Conservation (phyloP, 1,284 basidiomycete species). For the Microbotryum violaceum region DNA sequence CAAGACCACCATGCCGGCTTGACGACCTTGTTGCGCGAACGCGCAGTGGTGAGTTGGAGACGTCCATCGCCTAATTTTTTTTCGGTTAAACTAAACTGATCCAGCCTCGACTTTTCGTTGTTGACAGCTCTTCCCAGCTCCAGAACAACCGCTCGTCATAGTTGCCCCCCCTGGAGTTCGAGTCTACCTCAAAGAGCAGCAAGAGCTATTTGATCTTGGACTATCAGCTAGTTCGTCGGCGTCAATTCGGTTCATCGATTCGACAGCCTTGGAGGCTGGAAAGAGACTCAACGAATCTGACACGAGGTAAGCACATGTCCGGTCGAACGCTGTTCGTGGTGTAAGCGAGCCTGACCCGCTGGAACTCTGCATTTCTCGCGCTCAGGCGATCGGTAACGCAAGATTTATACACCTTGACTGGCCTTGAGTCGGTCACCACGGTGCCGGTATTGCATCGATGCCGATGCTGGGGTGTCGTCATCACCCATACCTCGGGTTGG, state of each 20-base stretch:
- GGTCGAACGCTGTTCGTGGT: background rate
- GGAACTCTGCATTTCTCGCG: background rate
- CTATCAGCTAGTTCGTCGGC: constrained; percentile 21
- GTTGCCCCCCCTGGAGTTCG: constrained; percentile 24
- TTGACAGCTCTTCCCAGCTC: constrained; percentile 13
- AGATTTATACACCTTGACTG: constrained; percentile 18
- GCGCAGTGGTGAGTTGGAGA: constrained; percentile 53
- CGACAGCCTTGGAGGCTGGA: constrained; percentile 18
- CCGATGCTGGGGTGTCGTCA: constrained; percentile 59
- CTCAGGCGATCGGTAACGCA: constrained; percentile 1
- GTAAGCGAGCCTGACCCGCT: background rate
- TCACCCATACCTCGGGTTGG: constrained; percentile 67
- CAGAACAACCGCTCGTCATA: constrained; percentile 20
- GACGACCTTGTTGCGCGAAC: constrained; percentile 61
- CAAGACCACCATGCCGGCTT: constrained; percentile 89
- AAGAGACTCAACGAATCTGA: background rate
- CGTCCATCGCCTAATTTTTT: background rate
- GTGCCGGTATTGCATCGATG: constrained; percentile 59
- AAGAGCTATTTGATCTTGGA: constrained; percentile 35
- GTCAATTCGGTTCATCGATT: constrained; percentile 25
- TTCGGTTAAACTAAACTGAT: background rate
- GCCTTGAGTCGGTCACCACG: constrained; percentile 48
- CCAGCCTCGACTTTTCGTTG: no score
- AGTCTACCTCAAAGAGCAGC: constrained; percentile 29
- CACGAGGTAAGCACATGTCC: constrained; percentile 6